Evolutionary conservation across 495 filamentous ascomycete species (phyloP).

Genomic region (Penicillium herquei): DNA sequence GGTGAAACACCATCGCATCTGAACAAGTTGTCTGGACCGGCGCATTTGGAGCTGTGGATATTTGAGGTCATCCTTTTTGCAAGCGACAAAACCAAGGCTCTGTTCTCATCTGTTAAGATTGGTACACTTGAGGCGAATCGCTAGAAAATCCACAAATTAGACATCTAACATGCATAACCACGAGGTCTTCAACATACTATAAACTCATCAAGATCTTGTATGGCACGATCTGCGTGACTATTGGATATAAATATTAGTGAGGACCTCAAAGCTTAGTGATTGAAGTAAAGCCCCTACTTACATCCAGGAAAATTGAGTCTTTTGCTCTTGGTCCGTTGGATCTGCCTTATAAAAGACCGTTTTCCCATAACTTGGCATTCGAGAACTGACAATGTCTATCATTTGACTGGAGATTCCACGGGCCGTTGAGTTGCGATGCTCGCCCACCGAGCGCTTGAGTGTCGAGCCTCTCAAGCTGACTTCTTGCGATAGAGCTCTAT

Average conservation of each 20-base stretch:
- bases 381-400: constrained; percentile 1
- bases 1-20: neutral
- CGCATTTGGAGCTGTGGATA: neutral
- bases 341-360: neutral
- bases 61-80: neutral
- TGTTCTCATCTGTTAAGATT: neutral
- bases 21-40: neutral
- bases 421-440: neutral
- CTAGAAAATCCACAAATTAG: neutral
- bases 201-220: neutral
- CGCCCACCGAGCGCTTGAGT: neutral
- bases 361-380: constrained; percentile 2
- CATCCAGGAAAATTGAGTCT: constrained; percentile 2
- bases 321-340: neutral
- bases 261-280: too few species aligned
- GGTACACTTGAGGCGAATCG: constrained; percentile 2
- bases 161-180: neutral
- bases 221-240: neutral
- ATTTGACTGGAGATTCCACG: neutral
- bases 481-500: neutral
- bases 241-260: too few species aligned
- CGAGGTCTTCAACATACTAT: neutral
- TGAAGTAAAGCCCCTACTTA: neutral
- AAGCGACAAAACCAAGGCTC: constrained; percentile 1
- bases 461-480: neutral